These are phyloP conservation scores for Borovskyia barvae DNA, from an alignment of 208 protist species.

Conservation along the genomic window DNA sequence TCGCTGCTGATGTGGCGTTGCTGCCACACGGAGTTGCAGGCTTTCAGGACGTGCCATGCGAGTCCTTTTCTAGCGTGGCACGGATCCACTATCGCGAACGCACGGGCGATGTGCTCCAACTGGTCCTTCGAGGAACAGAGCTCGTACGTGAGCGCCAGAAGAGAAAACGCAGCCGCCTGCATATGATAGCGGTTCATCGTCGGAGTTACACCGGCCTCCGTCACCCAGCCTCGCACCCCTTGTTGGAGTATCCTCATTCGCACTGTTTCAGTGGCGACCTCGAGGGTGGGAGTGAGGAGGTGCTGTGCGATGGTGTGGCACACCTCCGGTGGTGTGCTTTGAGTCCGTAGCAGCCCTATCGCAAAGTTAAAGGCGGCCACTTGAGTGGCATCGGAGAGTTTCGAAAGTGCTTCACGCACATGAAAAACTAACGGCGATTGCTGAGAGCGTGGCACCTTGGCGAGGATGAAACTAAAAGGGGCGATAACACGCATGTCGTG, in stretches of 20 bases:
- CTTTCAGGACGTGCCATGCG: conserved; percentile 68
- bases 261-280: conserved; percentile 9
- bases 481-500: conserved; percentile 18
- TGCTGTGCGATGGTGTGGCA: conserved; percentile 42
- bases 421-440: not conserved
- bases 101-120: conserved; percentile 46
- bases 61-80: conserved; percentile 76
- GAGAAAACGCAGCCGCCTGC: conserved; percentile 57
- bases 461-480: too few species aligned
- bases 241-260: conserved; percentile 30
- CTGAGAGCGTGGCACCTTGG: too few species aligned
- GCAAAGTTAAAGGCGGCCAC: conserved; percentile 8
- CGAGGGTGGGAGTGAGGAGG: conserved; percentile 34
- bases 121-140: conserved; percentile 27
- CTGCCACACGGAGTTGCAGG: conserved; percentile 29
- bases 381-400: conserved; percentile 2
- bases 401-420: conserved; percentile 17
- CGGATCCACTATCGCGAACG: conserved; percentile 23
- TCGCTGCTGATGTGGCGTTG: not conserved
- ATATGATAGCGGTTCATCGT: not conserved
- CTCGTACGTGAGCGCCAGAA: conserved; percentile 74
- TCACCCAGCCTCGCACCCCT: conserved; percentile 34
- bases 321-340: conserved; percentile 13
- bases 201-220: conserved; percentile 5
- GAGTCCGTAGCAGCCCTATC: not conserved